A percentile compares a stretch with the other conserved stretches of the same genome.
Conservation (phyloP, 2,329 filamentous ascomycete genomes). For the Lachnellula willkommii region DNA sequence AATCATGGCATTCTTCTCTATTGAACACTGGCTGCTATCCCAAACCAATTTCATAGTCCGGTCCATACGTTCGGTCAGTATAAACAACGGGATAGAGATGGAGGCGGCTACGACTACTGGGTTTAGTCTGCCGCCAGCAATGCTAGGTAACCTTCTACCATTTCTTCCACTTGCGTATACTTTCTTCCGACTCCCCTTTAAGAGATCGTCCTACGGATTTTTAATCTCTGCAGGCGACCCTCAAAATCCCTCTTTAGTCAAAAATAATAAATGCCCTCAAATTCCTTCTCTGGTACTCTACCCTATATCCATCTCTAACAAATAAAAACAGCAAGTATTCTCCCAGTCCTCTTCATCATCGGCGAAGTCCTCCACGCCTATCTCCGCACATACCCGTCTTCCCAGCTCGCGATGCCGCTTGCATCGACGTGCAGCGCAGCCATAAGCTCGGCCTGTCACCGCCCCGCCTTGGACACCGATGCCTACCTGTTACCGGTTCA, state of each 20-base stretch:
- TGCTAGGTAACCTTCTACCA: no score
- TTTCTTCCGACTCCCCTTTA: no score
- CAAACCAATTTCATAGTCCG: conserved; percentile 32
- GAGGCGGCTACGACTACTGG: background rate
- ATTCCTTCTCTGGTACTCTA: no score
- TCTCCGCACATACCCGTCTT: background rate
- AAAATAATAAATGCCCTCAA: no score
- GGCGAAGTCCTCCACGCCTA: background rate
- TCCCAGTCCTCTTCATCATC: background rate
- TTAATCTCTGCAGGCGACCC: no score
- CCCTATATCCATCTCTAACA: no score
- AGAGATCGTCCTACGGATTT: no score
- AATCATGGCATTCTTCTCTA: conserved; percentile 22
- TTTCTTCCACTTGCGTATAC: no score
- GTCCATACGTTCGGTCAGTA: conserved; percentile 18
- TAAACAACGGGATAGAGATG: background rate
- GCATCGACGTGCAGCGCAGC: conserved; percentile 1
- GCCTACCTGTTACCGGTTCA: background rate
- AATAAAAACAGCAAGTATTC: background rate
- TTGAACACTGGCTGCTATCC: conserved; percentile 37
- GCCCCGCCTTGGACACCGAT: background rate
- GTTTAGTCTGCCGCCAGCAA: background rate
- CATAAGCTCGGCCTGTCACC: conserved; percentile 6
- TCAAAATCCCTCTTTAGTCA: no score
- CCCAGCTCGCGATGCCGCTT: background rate